Percentiles rank a stretch among this genome's conserved stretches.
phyloP scores from a whole-genome alignment of 225 moss, liverwort and hornwort species.

The Antitrichia curtipendula region DNA sequence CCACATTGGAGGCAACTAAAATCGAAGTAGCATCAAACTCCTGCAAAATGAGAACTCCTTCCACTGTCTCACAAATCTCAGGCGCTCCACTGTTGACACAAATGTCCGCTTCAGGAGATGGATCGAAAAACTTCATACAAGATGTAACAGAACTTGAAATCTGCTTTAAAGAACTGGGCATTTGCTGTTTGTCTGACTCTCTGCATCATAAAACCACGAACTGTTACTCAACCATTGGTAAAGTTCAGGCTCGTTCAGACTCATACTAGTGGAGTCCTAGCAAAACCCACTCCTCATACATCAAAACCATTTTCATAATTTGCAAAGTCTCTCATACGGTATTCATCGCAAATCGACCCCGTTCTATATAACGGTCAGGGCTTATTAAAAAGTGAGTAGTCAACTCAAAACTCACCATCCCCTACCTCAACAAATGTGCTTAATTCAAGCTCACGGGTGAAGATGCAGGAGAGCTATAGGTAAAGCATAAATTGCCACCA shows the following conservation, averaged over 20 bases:
- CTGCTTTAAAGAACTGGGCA: neutral
- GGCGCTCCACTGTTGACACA: neutral
- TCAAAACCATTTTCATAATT: neutral
- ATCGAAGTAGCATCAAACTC: neutral
- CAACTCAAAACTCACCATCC: neutral
- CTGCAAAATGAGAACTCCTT: neutral
- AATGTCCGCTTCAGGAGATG: neutral
- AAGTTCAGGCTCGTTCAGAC: neutral
- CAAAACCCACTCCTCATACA: neutral
- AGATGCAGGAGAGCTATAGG: neutral
- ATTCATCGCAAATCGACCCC: neutral
- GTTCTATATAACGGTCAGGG: neutral
- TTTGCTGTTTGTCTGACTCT: neutral
- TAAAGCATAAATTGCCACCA: neutral
- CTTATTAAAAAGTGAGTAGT: neutral
- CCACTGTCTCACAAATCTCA: neutral
- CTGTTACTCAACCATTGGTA: neutral
- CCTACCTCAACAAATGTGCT: neutral
- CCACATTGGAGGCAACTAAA: neutral
- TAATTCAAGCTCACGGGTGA: neutral
- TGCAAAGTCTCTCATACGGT: neutral
- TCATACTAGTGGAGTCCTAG: neutral
- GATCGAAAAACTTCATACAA: neutral
- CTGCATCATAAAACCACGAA: slow-evolving; percentile 1
- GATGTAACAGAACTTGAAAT: neutral